These are phyloP conservation scores for Skeletonema menzelii DNA, from an alignment of 108 stramenopile genomes.

Conservation along the genomic window DNA sequence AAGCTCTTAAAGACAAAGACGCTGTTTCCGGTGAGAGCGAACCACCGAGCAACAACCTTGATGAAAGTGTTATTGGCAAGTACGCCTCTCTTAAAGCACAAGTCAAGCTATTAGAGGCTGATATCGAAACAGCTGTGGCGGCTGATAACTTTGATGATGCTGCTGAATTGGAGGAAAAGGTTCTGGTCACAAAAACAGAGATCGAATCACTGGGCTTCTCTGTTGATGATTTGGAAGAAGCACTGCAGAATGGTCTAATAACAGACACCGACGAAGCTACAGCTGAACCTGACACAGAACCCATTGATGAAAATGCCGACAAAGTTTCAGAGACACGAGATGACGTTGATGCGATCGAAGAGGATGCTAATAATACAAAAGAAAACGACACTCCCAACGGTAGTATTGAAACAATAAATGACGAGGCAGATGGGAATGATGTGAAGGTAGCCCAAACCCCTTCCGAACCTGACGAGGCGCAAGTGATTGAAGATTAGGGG, in stretches of 20 bases:
- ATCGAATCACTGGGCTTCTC: slow-evolving; percentile 32
- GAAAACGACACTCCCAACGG: background rate
- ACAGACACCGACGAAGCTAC: background rate
- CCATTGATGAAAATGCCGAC: background rate
- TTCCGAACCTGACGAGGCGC: background rate
- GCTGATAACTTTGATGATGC: slow-evolving; percentile 39
- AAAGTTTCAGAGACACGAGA: background rate
- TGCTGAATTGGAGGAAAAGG: slow-evolving; percentile 36
- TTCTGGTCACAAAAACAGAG: slow-evolving; percentile 7
- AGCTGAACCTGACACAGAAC: background rate
- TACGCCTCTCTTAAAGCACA: slow-evolving; percentile 9
- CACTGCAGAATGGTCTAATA: background rate
- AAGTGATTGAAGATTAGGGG: background rate
- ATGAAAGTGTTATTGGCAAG: slow-evolving; percentile 18
- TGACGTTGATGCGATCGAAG: background rate
- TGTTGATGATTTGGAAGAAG: slow-evolving; percentile 17
- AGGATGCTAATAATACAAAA: background rate
- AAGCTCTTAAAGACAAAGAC: slow-evolving; percentile 5
- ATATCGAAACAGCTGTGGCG: slow-evolving; percentile 23
- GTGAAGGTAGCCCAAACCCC: background rate
- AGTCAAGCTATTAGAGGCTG: slow-evolving; percentile 18
- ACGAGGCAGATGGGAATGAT: background rate
- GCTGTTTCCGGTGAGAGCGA: background rate
- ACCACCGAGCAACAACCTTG: slow-evolving; percentile 1
- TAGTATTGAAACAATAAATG: background rate